These are phyloP conservation scores for Xerocomellus amylosporus DNA, from an alignment of 768 basidiomycete genomes.

Conservation along the genomic window DNA sequence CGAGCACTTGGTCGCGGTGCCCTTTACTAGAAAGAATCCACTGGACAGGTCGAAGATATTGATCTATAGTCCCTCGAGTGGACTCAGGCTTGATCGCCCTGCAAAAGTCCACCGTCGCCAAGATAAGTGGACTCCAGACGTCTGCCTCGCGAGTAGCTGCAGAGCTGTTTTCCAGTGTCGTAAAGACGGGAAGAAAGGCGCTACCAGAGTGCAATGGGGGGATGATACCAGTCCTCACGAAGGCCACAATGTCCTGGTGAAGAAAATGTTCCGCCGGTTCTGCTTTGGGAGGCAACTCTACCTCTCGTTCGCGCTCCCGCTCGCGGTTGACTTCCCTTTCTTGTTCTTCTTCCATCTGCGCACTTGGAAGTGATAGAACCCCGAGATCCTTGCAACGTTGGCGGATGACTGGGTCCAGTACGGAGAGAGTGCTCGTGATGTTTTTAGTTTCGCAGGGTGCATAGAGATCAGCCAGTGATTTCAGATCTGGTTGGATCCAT, in stretches of 20 bases:
- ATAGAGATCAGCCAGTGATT: constrained; percentile 36
- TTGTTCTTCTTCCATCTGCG: constrained; percentile 40
- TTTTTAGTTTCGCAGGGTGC: background rate
- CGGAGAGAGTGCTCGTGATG: background rate
- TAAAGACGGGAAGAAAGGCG: constrained; percentile 20
- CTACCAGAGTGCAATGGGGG: background rate
- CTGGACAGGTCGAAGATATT: constrained; percentile 21
- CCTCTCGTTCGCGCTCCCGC: constrained; percentile 38
- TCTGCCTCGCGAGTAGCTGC: constrained; percentile 13
- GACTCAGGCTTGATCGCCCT: constrained; percentile 1
- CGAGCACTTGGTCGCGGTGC: background rate
- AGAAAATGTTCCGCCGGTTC: constrained; percentile 15
- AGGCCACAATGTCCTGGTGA: constrained; percentile 8
- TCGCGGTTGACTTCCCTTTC: constrained; percentile 45
- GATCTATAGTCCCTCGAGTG: background rate
- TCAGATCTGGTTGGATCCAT: constrained; percentile 40
- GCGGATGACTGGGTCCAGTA: background rate
- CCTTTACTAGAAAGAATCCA: constrained; percentile 19
- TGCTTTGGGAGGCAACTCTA: constrained; percentile 33
- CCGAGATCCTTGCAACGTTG: constrained; percentile 12
- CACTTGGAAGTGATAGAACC: constrained; percentile 2
- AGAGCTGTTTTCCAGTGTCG: background rate
- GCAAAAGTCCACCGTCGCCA: constrained; percentile 12
- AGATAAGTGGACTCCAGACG: constrained; percentile 12
- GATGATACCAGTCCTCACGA: constrained; percentile 30